These are phyloP conservation scores for Aureobasidium lini DNA, from an alignment of 2,329 filamentous ascomycete species.

Conservation along the genomic window DNA sequence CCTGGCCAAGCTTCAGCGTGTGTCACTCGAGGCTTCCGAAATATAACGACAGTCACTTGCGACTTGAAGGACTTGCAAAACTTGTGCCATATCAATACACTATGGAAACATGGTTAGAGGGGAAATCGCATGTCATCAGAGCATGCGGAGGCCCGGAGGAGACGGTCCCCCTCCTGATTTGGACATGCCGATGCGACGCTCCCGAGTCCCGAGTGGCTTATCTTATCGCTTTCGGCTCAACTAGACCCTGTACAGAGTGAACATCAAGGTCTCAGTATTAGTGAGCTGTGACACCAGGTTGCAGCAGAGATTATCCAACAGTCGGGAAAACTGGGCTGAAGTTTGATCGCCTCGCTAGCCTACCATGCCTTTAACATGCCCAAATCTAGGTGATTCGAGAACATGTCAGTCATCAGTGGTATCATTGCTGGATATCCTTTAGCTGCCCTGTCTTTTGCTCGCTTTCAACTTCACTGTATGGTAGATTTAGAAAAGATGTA, in stretches of 20 bases:
- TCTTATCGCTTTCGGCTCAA: background rate
- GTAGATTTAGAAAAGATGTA: background rate
- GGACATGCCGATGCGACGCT: background rate
- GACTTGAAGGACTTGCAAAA: background rate
- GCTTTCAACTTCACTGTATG: no score
- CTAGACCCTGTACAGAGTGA: background rate
- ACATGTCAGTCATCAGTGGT: no score
- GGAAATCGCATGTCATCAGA: background rate
- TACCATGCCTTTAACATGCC: no score
- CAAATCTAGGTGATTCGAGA: no score
- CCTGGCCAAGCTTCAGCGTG: background rate
- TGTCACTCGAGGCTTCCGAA: background rate
- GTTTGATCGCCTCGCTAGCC: no score
- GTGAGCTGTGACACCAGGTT: background rate
- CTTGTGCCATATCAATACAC: background rate
- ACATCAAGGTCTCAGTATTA: background rate
- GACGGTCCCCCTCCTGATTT: background rate
- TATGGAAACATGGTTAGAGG: background rate
- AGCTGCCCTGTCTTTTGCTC: background rate
- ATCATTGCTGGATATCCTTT: no score
- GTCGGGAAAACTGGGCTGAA: no score
- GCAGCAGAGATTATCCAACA: no score
- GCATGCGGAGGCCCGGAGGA: background rate
- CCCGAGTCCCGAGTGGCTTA: background rate
- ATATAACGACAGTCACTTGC: background rate